Base-by-base conservation (phyloP, 2,329 filamentous ascomycete genomes). In the Aureobasidium sp. region DNA sequence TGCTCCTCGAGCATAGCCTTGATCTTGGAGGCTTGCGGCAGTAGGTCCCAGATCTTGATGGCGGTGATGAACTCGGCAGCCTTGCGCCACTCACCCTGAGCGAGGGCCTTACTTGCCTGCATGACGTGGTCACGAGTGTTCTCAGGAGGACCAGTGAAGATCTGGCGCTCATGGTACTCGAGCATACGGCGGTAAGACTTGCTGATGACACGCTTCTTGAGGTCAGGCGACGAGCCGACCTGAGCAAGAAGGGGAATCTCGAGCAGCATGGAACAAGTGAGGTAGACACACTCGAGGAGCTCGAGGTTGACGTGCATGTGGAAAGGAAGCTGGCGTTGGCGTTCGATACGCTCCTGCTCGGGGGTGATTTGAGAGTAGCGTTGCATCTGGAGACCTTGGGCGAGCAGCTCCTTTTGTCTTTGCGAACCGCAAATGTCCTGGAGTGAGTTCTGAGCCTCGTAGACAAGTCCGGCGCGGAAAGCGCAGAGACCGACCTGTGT, bases 281-380 rank as follows among this genome's bases (percentile, higher is more conserved):
- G 84, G 80, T 99, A 99, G 65, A 97, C 93, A 73, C 94, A 97
- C 80, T 99, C 94, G 42, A 99, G 85, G 61, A 99, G 85, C 77
- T 99, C 94, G 58, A 99, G 84, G 82, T 99, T 99, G 82, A 99
- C 99, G 84, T 99, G 94, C 91, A 99, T 97, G 82, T 99, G 94
- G 87, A 99, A 99, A 41, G 94, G 94, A 68, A 99, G 84, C 79
- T 99, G 94, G 70, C 94, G 88, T 79, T 97, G 93, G 75, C 94
- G 90, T 81, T 99, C 94, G 42, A 97, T 84, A 68, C 93, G 90
- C 80, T 99, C 94, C 78, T 99, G 94, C 78, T 99, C 94, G 20
- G 94, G 94, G 39, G 92, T 94, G 65, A 99, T 94, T 72, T 96
- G 92, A 71, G 86, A 93, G 80, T 92, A 99, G 69, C 94, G 86